A percentile compares a stretch with the other conserved stretches of the same genome.
Evolutionary conservation across 1,284 basidiomycete genomes (phyloP).

Genomic region (Trichosporon ovoides): DNA sequence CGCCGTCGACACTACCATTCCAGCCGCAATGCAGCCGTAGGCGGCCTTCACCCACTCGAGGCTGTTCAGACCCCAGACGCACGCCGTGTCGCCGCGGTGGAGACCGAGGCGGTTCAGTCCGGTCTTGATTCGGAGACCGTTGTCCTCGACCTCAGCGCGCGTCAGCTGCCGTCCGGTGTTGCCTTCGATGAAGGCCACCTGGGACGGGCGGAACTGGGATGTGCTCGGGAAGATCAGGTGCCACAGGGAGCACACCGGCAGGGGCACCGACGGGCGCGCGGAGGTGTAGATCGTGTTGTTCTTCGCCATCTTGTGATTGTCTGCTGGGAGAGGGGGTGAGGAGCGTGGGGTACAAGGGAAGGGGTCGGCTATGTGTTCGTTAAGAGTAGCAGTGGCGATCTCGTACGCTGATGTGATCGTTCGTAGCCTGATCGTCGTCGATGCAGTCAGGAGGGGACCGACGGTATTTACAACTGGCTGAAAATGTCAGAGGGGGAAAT

Average conservation of each 20-base stretch:
- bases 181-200: conserved; percentile 64
- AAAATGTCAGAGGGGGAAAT: background rate
- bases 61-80: conserved; percentile 53
- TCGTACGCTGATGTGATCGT: too few species aligned
- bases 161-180: conserved; percentile 57
- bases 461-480: too few species aligned
- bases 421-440: too few species aligned
- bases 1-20: conserved; percentile 34
- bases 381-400: too few species aligned
- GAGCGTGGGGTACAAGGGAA: too few species aligned
- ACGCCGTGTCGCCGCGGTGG: conserved; percentile 33
- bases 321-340: too few species aligned
- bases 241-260: conserved; percentile 27
- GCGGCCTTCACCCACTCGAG: conserved; percentile 56
- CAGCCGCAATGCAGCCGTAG: conserved; percentile 52
- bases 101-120: conserved; percentile 50
- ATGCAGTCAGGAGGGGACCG: too few species aligned
- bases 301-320: background rate
- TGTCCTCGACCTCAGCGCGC: conserved; percentile 55
- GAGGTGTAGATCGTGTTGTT: conserved; percentile 31
- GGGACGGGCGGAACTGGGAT: conserved; percentile 15
- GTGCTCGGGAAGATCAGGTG: conserved; percentile 1
- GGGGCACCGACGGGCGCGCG: conserved; percentile 19
- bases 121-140: conserved; percentile 57
- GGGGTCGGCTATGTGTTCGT: too few species aligned